These are phyloP conservation scores for Stylosanthes scabra DNA, from an alignment of 331 rosid genomes.

Conservation along the genomic window DNA sequence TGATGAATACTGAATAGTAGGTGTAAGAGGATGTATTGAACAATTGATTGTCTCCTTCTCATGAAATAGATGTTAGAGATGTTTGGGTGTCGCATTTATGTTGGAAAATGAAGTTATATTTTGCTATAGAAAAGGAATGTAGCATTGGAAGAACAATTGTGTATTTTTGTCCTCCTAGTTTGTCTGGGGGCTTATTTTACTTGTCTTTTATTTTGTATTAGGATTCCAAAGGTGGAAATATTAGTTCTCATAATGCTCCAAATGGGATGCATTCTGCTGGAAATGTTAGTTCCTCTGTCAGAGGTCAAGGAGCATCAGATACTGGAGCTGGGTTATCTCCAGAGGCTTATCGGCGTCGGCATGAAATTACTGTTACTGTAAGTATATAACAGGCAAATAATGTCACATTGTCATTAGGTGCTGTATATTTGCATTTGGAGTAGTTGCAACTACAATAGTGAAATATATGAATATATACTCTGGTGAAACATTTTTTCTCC, in stretches of 20 bases:
- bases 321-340: slow-evolving; percentile 74
- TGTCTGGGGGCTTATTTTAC: slow-evolving; percentile 26
- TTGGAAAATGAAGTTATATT: slow-evolving; percentile 18
- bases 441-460: slow-evolving; percentile 58
- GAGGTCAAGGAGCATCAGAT: slow-evolving; percentile 61
- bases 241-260: slow-evolving; percentile 52
- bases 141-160: neutral
- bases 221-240: slow-evolving; percentile 61
- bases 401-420: neutral
- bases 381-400: slow-evolving; percentile 44
- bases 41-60: neutral
- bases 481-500: neutral
- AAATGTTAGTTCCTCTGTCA: slow-evolving; percentile 56
- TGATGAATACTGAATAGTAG: neutral
- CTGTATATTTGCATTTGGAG: slow-evolving; percentile 6
- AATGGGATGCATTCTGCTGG: slow-evolving; percentile 57
- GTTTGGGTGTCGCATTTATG: neutral
- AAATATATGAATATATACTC: neutral
- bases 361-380: slow-evolving; percentile 86
- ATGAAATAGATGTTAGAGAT: neutral
- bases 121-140: slow-evolving; percentile 4
- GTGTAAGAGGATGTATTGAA: neutral
- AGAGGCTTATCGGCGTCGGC: slow-evolving; percentile 81
- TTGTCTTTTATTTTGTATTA: slow-evolving; percentile 43
- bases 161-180: neutral